These are phyloP conservation scores for Tylopilus sp. DNA, from an alignment of 768 basidiomycete genomes.

Conservation along the genomic window DNA sequence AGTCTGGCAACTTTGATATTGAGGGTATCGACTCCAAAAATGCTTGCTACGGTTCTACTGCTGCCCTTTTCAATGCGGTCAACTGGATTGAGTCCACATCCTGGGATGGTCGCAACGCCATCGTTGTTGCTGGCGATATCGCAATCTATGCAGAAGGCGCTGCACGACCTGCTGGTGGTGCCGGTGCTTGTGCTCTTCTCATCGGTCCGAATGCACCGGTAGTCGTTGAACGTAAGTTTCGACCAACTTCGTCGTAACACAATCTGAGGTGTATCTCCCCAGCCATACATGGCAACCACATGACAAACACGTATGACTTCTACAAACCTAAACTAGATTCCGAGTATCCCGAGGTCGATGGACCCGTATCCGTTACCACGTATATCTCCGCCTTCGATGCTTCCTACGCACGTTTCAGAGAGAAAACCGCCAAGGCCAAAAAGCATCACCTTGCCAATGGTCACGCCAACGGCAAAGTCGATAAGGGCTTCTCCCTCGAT, in stretches of 20 bases:
- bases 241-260: not conserved
- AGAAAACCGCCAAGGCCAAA: constrained; percentile 69
- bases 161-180: constrained; percentile 95
- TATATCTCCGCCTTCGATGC: constrained; percentile 93
- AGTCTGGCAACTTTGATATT: constrained; percentile 91
- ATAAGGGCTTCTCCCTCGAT: constrained; percentile 62
- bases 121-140: constrained; percentile 95
- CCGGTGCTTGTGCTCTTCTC: constrained; percentile 91
- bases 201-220: constrained; percentile 96
- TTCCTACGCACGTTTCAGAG: constrained; percentile 80
- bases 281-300: constrained; percentile 96
- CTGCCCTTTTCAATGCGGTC: constrained; percentile 96
- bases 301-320: constrained; percentile 98
- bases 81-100: constrained; percentile 97
- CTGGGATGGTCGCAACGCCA: constrained; percentile 97
- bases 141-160: constrained; percentile 96
- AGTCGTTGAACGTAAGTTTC: constrained; percentile 84
- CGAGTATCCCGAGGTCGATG: constrained; percentile 96
- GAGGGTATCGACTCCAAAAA: constrained; percentile 99
- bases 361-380: constrained; percentile 91
- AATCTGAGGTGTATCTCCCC: constrained; percentile 16
- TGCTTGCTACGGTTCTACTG: constrained; percentile 98
- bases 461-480: constrained; percentile 31
- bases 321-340: constrained; percentile 97
- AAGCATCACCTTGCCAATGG: constrained; percentile 41